Evolutionary conservation across 306 rosid species (phyloP).

Genomic region (Prunus mume): DNA sequence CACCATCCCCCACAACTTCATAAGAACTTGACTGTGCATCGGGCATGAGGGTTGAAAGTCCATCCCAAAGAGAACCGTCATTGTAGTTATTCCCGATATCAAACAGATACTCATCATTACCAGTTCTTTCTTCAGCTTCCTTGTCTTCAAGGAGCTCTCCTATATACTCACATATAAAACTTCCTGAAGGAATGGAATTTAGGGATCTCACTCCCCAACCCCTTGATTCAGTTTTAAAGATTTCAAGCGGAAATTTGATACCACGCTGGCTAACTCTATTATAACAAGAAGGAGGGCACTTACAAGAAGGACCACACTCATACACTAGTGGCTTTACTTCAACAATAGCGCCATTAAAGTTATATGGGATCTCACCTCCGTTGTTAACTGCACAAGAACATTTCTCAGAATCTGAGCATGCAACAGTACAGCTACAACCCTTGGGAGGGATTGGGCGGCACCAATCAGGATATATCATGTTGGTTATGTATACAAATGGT

Average conservation of each 20-base stretch:
- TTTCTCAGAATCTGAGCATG: slow-evolving; percentile 69
- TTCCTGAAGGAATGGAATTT: slow-evolving; percentile 86
- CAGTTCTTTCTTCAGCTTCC: slow-evolving; percentile 83
- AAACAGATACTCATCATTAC: slow-evolving; percentile 86
- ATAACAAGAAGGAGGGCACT: slow-evolving; percentile 72
- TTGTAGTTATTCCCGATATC: slow-evolving; percentile 70
- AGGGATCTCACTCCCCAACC: slow-evolving; percentile 99
- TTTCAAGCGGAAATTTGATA: slow-evolving; percentile 73
- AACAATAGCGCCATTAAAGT: slow-evolving; percentile 77
- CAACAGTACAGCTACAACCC: slow-evolving; percentile 67
- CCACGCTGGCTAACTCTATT: slow-evolving; percentile 86
- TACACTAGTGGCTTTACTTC: slow-evolving; percentile 80
- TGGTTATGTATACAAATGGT: slow-evolving; percentile 63
- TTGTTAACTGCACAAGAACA: slow-evolving; percentile 74
- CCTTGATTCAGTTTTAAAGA: slow-evolving; percentile 70
- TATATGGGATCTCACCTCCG: slow-evolving; percentile 85
- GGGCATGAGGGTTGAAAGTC: slow-evolving; percentile 61
- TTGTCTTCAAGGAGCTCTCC: slow-evolving; percentile 89
- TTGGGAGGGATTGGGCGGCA: slow-evolving; percentile 41
- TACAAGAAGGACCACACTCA: slow-evolving; percentile 85
- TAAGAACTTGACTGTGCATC: slow-evolving; percentile 42
- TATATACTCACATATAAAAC: slow-evolving; percentile 83
- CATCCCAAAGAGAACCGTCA: slow-evolving; percentile 65
- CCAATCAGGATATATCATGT: slow-evolving; percentile 71
- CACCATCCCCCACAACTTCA: slow-evolving; percentile 48